Conservation (phyloP, 768 basidiomycete species). For the Lentinula sp. region DNA sequence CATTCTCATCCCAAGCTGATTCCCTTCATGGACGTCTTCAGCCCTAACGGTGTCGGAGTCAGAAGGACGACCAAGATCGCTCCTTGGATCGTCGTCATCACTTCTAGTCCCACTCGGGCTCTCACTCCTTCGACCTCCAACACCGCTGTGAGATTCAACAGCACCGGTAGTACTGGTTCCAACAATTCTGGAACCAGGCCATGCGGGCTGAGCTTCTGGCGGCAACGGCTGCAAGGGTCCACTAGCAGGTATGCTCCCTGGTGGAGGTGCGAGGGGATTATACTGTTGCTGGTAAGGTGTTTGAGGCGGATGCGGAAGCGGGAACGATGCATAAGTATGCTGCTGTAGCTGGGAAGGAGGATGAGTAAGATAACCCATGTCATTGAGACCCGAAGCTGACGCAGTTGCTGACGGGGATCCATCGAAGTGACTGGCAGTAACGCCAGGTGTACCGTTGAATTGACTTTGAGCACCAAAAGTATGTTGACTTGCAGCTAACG, state of each 20-base stretch:
- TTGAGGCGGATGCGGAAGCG: slow-evolving; percentile 18
- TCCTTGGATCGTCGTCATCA: not conserved
- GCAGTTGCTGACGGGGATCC: not conserved
- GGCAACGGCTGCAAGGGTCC: slow-evolving; percentile 6
- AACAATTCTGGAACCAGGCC: too few relatives aligned
- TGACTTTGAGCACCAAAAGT: slow-evolving; percentile 14
- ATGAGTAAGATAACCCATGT: slow-evolving; percentile 16
- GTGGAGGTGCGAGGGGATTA: slow-evolving; percentile 4
- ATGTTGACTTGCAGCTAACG: not conserved
- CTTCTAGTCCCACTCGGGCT: not conserved
- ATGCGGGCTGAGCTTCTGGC: not conserved
- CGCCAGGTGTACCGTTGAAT: slow-evolving; percentile 15
- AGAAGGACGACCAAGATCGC: not conserved
- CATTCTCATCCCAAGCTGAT: slow-evolving; percentile 8
- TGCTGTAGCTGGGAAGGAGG: slow-evolving; percentile 16
- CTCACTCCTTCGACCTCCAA: not conserved
- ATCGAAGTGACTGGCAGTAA: slow-evolving; percentile 19
- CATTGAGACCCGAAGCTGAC: slow-evolving; percentile 11
- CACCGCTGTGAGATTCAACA: not conserved
- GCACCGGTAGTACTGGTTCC: too few relatives aligned
- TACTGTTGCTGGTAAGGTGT: slow-evolving; percentile 10
- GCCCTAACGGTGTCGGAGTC: not conserved
- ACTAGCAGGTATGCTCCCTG: not conserved
- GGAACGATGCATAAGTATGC: not conserved
- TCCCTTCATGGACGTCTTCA: not conserved